Evolutionary conservation across 2,329 filamentous ascomycete genomes (phyloP).

Genomic region (Cladosporium sp.): DNA sequence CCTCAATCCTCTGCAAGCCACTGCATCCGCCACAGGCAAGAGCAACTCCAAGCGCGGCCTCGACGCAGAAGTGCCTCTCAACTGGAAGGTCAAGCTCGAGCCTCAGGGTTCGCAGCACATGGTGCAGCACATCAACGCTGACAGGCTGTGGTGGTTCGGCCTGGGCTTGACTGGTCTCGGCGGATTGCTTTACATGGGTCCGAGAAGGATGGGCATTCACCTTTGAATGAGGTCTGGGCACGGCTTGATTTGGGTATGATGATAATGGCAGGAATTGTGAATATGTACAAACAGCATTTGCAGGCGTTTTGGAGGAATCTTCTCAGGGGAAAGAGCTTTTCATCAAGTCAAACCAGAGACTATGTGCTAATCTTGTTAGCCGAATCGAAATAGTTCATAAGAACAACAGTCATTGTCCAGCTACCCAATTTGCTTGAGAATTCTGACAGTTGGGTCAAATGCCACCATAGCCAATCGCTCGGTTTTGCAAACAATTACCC

Average conservation of each 20-base stretch:
- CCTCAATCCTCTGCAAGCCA: conserved; percentile 59
- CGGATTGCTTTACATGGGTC: conserved; percentile 44
- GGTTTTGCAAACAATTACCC: too few species aligned
- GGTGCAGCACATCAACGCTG: conserved; percentile 37
- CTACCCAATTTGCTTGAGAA: too few species aligned
- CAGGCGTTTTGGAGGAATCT: neutral
- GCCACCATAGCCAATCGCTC: too few species aligned
- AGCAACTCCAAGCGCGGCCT: conserved; percentile 26
- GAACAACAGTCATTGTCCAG: too few species aligned
- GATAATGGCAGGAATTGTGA: neutral
- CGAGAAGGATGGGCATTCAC: conserved; percentile 31
- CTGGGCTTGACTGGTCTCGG: conserved; percentile 45
- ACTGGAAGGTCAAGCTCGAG: conserved; percentile 34
- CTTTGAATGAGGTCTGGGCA: neutral
- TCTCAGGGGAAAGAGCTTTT: neutral
- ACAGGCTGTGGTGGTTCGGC: conserved; percentile 50
- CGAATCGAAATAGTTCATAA: too few species aligned
- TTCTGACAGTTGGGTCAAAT: too few species aligned
- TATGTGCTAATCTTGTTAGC: neutral
- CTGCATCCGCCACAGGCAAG: conserved; percentile 31
- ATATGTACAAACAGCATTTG: conserved; percentile 1
- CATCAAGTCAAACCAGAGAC: neutral
- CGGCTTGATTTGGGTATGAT: neutral
- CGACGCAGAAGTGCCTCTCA: conserved; percentile 34
- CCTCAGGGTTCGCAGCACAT: conserved; percentile 23